Conservation (phyloP, 2,329 filamentous ascomycete species). For the Bretziella fagacearum region DNA sequence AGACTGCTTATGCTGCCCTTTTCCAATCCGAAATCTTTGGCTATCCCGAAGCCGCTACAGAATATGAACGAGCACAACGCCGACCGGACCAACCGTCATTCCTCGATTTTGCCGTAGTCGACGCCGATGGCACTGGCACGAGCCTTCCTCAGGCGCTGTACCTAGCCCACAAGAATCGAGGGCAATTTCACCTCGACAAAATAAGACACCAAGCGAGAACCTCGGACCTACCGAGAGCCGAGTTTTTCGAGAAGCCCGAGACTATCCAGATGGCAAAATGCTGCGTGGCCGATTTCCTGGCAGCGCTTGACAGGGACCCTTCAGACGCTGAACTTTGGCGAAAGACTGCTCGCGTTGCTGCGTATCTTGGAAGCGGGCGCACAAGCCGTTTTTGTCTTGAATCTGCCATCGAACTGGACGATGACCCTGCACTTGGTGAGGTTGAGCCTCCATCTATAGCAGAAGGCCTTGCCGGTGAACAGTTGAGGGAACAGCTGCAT, state of each 20-base stretch:
- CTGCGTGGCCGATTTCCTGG: slow-evolving; percentile 39
- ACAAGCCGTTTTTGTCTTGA: slow-evolving; percentile 47
- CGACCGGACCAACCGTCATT: slow-evolving; percentile 29
- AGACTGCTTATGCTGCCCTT: slow-evolving; percentile 64
- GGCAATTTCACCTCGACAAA: slow-evolving; percentile 73
- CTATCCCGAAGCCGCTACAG: slow-evolving; percentile 72
- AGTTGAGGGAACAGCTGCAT: slow-evolving; percentile 38
- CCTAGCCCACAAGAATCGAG: slow-evolving; percentile 87
- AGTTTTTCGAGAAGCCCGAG: slow-evolving; percentile 24
- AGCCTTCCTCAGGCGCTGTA: slow-evolving; percentile 71
- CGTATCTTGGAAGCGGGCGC: slow-evolving; percentile 38
- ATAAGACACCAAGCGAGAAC: slow-evolving; percentile 36
- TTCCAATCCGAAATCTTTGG: slow-evolving; percentile 89
- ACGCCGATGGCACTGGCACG: slow-evolving; percentile 35
- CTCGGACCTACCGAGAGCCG: slow-evolving; percentile 17
- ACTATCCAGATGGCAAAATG: slow-evolving; percentile 25
- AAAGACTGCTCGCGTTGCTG: slow-evolving; percentile 38
- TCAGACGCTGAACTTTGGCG: slow-evolving; percentile 53
- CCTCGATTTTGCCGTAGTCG: slow-evolving; percentile 23
- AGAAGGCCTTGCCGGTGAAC: slow-evolving; percentile 45
- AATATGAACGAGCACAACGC: slow-evolving; percentile 56
- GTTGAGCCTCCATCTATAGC: slow-evolving; percentile 46
- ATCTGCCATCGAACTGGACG: slow-evolving; percentile 48
- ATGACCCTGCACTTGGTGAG: slow-evolving; percentile 45
- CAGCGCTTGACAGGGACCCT: slow-evolving; percentile 46